These are phyloP conservation scores for Fusarium buxicola DNA, from an alignment of 2,329 filamentous ascomycete genomes.

Conservation along the genomic window DNA sequence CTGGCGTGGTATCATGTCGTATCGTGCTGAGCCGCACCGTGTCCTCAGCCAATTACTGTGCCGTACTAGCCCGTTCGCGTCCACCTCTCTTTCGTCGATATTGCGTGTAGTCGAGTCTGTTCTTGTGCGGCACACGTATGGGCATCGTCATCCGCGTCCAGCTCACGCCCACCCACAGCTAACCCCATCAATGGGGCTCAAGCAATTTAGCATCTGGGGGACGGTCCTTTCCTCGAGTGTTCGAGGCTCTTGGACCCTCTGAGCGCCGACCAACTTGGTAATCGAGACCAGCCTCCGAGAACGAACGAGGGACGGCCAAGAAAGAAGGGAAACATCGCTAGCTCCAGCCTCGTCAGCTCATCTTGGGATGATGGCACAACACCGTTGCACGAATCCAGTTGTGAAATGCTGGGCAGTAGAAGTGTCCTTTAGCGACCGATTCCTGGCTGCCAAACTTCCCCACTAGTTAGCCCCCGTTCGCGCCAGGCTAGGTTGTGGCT, in stretches of 20 bases:
- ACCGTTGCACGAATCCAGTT: background rate
- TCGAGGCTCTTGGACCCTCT: constrained; percentile 30
- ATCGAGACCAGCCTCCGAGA: constrained; percentile 21
- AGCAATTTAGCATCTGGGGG: constrained; percentile 22
- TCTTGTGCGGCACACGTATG: constrained; percentile 32
- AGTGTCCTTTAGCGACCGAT: constrained; percentile 18
- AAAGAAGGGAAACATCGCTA: background rate
- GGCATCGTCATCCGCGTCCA: constrained; percentile 31
- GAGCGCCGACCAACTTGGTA: constrained; percentile 11
- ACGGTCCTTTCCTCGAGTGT: constrained; percentile 12
- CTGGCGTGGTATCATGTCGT: constrained; percentile 22
- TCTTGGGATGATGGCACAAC: constrained; percentile 1
- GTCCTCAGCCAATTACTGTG: constrained; percentile 15
- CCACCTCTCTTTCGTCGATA: constrained; percentile 22
- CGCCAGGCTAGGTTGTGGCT: constrained; percentile 9
- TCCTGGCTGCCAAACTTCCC: constrained; percentile 26
- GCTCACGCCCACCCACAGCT: constrained; percentile 21
- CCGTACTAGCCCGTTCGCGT: constrained; percentile 4
- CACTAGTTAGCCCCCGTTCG: constrained; percentile 11
- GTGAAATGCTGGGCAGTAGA: background rate
- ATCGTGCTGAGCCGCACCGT: constrained; percentile 15
- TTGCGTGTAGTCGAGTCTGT: constrained; percentile 21
- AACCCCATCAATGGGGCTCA: constrained; percentile 23
- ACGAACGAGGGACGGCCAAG: background rate
- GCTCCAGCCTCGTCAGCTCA: constrained; percentile 4